These are phyloP conservation scores for Stephanodiscus triporus DNA, from an alignment of 108 stramenopile species.

Conservation along the genomic window DNA sequence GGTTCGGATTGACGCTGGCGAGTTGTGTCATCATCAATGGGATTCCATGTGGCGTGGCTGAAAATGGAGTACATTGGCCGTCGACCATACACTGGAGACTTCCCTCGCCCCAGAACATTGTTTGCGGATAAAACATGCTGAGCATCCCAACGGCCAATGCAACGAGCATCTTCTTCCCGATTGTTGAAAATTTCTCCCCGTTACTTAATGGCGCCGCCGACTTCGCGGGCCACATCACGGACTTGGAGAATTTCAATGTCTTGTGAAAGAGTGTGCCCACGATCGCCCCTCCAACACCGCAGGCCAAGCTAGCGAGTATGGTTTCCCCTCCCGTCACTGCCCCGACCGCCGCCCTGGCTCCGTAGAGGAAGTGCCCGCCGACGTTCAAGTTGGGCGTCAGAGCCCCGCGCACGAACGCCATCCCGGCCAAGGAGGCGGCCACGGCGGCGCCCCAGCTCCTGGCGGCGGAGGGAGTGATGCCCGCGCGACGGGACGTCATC, in stretches of 20 bases:
- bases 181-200: constrained; percentile 16
- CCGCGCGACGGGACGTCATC: constrained; percentile 52
- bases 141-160: constrained; percentile 47
- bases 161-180: constrained; percentile 46
- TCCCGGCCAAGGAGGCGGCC: constrained; percentile 53
- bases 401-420: constrained; percentile 44
- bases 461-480: constrained; percentile 31
- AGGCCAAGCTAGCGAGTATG: constrained; percentile 36
- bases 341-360: constrained; percentile 34
- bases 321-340: constrained; percentile 37
- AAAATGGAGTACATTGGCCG: constrained; percentile 58
- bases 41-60: constrained; percentile 53
- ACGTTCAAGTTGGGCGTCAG: constrained; percentile 27
- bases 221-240: constrained; percentile 36
- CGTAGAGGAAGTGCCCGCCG: constrained; percentile 67
- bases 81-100: constrained; percentile 45
- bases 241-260: constrained; percentile 35
- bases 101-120: constrained; percentile 58
- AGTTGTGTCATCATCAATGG: constrained; percentile 42
- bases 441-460: constrained; percentile 49
- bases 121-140: constrained; percentile 40
- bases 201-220: neutral
- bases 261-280: constrained; percentile 65
- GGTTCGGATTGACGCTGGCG: constrained; percentile 52
- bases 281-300: constrained; percentile 58